Percentiles rank a stretch among this genome's conserved stretches.
phyloP scores from a whole-genome alignment of 257 asterid genomes.

The Catharanthus roseus region DNA sequence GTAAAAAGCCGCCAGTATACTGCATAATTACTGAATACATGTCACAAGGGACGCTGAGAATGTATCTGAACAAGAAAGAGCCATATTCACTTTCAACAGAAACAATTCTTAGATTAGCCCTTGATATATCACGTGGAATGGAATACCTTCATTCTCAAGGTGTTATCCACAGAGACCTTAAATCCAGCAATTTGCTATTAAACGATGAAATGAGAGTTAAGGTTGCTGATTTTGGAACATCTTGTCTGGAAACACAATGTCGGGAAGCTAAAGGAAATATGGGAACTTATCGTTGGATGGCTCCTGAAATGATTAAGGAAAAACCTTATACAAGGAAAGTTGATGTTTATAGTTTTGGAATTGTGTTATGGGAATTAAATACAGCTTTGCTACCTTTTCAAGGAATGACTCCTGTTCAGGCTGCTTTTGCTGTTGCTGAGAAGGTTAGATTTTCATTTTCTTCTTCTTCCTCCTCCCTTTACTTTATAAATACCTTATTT shows the following conservation, averaged over 20 bases:
- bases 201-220: constrained; percentile 32
- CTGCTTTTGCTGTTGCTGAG: constrained; percentile 60
- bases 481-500: too few relatives aligned
- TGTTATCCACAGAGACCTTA: constrained; percentile 38
- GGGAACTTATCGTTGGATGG: constrained; percentile 50
- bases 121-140: constrained; percentile 42
- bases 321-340: constrained; percentile 52
- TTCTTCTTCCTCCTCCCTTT: too few relatives aligned
- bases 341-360: constrained; percentile 66
- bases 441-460: constrained; percentile 20
- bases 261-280: constrained; percentile 31
- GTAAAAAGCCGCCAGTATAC: constrained; percentile 41
- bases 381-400: constrained; percentile 62
- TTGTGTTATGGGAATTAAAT: constrained; percentile 57
- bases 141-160: constrained; percentile 41
- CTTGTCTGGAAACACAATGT: constrained; percentile 35
- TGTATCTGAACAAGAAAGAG: constrained; percentile 43
- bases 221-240: constrained; percentile 36
- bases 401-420: constrained; percentile 62
- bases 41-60: constrained; percentile 42
- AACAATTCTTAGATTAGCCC: constrained; percentile 38
- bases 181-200: constrained; percentile 28
- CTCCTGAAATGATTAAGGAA: constrained; percentile 56
- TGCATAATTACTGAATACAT: constrained; percentile 43
- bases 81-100: constrained; percentile 39